These are phyloP conservation scores for Tolypocladium guangdongense DNA, from an alignment of 2,329 filamentous ascomycete genomes.

Conservation along the genomic window DNA sequence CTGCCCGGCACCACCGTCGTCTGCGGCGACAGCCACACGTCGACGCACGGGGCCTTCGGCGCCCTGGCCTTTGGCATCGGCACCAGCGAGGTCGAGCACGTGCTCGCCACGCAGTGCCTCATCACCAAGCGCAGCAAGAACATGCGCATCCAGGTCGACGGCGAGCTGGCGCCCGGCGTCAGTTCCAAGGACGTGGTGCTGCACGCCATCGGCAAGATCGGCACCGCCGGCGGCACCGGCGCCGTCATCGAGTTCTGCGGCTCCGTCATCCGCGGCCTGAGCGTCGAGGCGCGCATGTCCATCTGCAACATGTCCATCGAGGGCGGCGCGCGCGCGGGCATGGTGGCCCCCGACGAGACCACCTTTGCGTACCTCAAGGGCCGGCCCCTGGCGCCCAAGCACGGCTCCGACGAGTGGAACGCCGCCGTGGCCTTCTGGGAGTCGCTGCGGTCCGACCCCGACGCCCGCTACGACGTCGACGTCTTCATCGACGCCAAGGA, in stretches of 20 bases:
- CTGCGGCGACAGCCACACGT: slow-evolving; percentile 96
- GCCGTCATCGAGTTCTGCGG: slow-evolving; percentile 96
- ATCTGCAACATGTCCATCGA: slow-evolving; percentile 99
- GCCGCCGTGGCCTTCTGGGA: slow-evolving; percentile 83
- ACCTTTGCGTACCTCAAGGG: slow-evolving; percentile 95
- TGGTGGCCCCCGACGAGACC: slow-evolving; percentile 89
- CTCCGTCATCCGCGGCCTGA: slow-evolving; percentile 77
- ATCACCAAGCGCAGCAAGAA: slow-evolving; percentile 96
- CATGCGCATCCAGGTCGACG: slow-evolving; percentile 94
- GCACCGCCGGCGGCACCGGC: slow-evolving; percentile 88
- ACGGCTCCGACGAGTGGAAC: slow-evolving; percentile 79
- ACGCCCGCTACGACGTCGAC: slow-evolving; percentile 80
- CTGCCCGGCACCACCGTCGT: slow-evolving; percentile 94
- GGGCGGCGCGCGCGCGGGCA: slow-evolving; percentile 85
- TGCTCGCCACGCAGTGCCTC: slow-evolving; percentile 89
- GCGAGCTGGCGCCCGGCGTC: slow-evolving; percentile 78
- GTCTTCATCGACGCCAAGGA: slow-evolving; percentile 87
- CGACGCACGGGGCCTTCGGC: slow-evolving; percentile 94
- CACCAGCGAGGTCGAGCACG: slow-evolving; percentile 96
- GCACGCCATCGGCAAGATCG: slow-evolving; percentile 85
- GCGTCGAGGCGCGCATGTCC: slow-evolving; percentile 97
- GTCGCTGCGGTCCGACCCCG: slow-evolving; percentile 73
- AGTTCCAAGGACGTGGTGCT: slow-evolving; percentile 94
- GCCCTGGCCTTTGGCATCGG: slow-evolving; percentile 93
- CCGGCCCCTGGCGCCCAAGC: slow-evolving; percentile 76